Conservation (phyloP, 768 basidiomycete species). For the Suillus bovinus region DNA sequence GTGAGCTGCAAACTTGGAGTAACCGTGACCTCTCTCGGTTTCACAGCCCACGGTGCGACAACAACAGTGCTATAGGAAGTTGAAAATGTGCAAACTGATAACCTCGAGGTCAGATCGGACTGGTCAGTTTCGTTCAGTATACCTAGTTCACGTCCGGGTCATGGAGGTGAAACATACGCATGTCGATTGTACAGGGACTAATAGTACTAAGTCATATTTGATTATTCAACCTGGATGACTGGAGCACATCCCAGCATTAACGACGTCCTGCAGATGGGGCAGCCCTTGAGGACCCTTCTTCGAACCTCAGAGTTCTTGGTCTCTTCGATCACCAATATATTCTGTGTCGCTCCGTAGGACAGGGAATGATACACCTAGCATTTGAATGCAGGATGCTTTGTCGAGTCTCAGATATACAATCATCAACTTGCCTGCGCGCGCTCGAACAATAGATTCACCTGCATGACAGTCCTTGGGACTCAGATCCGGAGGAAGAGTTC, state of each 20-base stretch:
- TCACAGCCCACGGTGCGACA: conserved; percentile 72
- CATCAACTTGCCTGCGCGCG: conserved; percentile 89
- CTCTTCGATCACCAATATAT: conserved; percentile 29
- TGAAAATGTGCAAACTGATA: too few relatives aligned
- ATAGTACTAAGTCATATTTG: neutral
- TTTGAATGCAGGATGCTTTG: conserved; percentile 42
- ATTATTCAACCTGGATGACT: conserved; percentile 45
- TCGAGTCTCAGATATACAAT: conserved; percentile 76
- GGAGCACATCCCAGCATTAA: conserved; percentile 41
- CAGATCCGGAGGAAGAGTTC: conserved; percentile 60
- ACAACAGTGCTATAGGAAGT: conserved; percentile 55
- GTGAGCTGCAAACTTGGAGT: conserved; percentile 54
- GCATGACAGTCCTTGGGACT: conserved; percentile 86
- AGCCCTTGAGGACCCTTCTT: conserved; percentile 50
- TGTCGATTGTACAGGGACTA: neutral
- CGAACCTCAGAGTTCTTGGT: conserved; percentile 31
- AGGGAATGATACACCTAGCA: conserved; percentile 18
- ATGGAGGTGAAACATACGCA: neutral
- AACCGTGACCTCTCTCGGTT: conserved; percentile 42
- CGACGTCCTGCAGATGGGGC: conserved; percentile 62
- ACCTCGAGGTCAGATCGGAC: neutral
- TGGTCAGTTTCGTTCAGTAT: neutral
- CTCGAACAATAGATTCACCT: conserved; percentile 96
- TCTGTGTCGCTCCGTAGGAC: conserved; percentile 10
- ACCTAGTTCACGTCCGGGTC: neutral